These are phyloP conservation scores for Penicillium sp. DNA, from an alignment of 2,329 filamentous ascomycete species.

Conservation along the genomic window DNA sequence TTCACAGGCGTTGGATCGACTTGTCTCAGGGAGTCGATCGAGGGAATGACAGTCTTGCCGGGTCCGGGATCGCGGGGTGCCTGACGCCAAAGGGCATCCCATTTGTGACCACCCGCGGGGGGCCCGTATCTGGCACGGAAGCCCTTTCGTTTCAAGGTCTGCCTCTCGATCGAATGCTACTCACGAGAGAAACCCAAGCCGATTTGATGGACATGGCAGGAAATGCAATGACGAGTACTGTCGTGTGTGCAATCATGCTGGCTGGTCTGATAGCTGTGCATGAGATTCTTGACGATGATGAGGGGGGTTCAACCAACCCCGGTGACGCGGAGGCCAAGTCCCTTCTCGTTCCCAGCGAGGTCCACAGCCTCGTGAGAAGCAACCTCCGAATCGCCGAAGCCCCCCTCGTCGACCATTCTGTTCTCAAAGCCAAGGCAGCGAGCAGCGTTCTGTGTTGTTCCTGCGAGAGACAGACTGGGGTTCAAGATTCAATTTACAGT, in stretches of 20 bases:
- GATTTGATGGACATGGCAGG: slow-evolving; percentile 70
- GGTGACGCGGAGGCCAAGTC: slow-evolving; percentile 3
- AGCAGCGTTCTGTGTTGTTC: slow-evolving; percentile 51
- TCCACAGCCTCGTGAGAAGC: slow-evolving; percentile 14
- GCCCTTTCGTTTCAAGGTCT: slow-evolving; percentile 66
- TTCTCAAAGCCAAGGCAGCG: slow-evolving; percentile 24
- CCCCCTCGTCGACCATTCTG: slow-evolving; percentile 8
- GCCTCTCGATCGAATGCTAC: slow-evolving; percentile 59
- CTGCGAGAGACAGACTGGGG: slow-evolving; percentile 53
- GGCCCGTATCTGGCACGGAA: slow-evolving; percentile 62
- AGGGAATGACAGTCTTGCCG: slow-evolving; percentile 42
- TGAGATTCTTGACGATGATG: slow-evolving; percentile 28
- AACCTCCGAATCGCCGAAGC: slow-evolving; percentile 11
- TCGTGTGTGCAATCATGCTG: slow-evolving; percentile 64
- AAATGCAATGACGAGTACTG: slow-evolving; percentile 75
- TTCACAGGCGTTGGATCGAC: slow-evolving; percentile 52
- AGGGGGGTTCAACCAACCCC: not conserved
- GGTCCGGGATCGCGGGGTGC: slow-evolving; percentile 62
- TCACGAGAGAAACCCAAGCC: slow-evolving; percentile 61
- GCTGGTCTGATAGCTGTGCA: slow-evolving; percentile 53
- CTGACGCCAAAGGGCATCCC: slow-evolving; percentile 65
- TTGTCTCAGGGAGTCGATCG: slow-evolving; percentile 72
- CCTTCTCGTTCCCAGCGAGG: slow-evolving; percentile 10
- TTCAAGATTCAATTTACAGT: slow-evolving; percentile 42
- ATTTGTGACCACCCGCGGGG: slow-evolving; percentile 60